phyloP scores from a whole-genome alignment of 1,139 yeast species.

The Lodderomyces metapsilosis region DNA sequence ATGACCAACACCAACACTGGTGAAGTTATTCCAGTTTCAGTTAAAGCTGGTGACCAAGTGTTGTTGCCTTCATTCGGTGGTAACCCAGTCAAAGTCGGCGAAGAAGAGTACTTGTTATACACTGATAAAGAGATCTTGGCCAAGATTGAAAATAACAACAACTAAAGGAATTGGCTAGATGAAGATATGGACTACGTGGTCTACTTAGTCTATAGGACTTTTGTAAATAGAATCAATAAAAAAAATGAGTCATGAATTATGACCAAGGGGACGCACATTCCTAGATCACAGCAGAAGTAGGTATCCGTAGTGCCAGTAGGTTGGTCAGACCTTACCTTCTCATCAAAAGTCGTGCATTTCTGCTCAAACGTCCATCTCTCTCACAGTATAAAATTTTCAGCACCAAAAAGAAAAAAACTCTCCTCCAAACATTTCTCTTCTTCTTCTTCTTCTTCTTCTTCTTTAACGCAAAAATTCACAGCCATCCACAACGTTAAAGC shows the following conservation, averaged over 20 bases:
- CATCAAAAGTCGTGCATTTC: neutral
- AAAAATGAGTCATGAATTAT: neutral
- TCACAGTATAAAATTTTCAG: neutral
- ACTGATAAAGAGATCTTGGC: slow-evolving; percentile 95
- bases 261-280: too few species aligned
- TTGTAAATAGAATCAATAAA: slow-evolving; percentile 5
- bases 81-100: slow-evolving; percentile 82
- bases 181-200: neutral
- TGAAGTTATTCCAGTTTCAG: slow-evolving; percentile 65
- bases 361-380: neutral
- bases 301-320: too few species aligned
- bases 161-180: neutral
- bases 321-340: too few species aligned
- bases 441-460: slow-evolving; percentile 17
- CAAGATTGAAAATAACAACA: slow-evolving; percentile 58
- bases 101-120: slow-evolving; percentile 71
- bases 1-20: slow-evolving; percentile 63
- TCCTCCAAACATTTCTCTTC: neutral
- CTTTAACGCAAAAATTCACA: slow-evolving; percentile 65
- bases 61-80: slow-evolving; percentile 92
- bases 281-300: too few species aligned
- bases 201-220: neutral
- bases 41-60: slow-evolving; percentile 87
- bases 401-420: neutral
- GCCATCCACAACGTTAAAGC: slow-evolving; percentile 65